Evolutionary conservation across 129 eudicot species (phyloP), one percentile per base, ranked within the genome.

Genomic region (Solidago caesia): DNA sequence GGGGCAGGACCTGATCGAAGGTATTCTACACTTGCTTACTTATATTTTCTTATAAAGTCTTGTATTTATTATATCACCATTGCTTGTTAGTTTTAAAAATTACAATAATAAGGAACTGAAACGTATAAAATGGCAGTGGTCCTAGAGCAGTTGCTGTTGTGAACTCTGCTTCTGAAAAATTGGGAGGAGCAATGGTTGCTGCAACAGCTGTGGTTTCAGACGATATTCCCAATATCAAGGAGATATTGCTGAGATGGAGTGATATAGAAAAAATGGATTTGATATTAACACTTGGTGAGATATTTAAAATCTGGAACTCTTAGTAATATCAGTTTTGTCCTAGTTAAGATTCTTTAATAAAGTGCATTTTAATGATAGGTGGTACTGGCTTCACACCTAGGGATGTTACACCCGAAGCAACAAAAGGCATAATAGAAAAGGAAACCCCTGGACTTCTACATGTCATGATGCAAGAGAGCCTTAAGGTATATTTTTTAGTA

Each of bases 381-480:
- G 98, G 96, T 70, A 93, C 98, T 48, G 98, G 98, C 45, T 93
- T 90, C 81, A 90, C 98, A 64, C 88, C 96, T 44, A 86, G 98
- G 79, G 98, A 93, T 82, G 98, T 93, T 64, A 93, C 98, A n/a
- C 98, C 98, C 1, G 98, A 93, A 85, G 98, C 98, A 78, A 93
- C 98, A 14, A 93, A 93, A 83, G 84, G 63, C 63, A 73, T 93
- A 68, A 89, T 93, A 70, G 88, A 90, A 85, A 93, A 88, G 80
- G 96, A 90, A 83, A 85, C 98, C 72, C 98, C 98, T 65, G 98
- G 98, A 45, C 96, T 93, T 80, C 73, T 86, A 9, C 69, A 89
- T 83, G 96, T 90, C 68, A 93, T 93, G 98, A 93, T 93, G 96
- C 98, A 88, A 75, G 96, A 90, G 79, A 87, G 96, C 77, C 79